Evolutionary conservation across 2,329 filamentous ascomycete genomes (phyloP).

Genomic region (Penicillium sp.): DNA sequence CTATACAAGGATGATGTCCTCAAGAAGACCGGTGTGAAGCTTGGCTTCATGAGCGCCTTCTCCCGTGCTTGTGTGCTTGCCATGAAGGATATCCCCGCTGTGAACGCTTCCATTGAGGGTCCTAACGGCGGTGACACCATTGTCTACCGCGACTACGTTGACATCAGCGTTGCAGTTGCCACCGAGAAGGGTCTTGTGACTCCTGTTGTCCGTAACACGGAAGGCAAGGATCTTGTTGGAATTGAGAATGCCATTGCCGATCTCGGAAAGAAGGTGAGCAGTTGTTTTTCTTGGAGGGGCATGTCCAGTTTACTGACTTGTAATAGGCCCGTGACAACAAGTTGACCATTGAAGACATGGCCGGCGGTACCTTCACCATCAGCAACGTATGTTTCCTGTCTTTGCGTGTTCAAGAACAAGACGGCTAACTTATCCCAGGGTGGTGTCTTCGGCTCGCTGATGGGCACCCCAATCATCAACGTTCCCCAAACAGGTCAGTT

Average conservation of each 20-base stretch:
- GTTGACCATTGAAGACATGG: slow-evolving; percentile 98
- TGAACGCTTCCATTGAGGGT: slow-evolving; percentile 96
- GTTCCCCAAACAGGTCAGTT: slow-evolving; percentile 72
- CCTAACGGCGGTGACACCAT: slow-evolving; percentile 94
- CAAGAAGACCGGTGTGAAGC: slow-evolving; percentile 94
- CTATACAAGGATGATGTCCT: slow-evolving; percentile 94
- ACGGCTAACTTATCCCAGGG: slow-evolving; percentile 46
- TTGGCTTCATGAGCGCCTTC: slow-evolving; percentile 99
- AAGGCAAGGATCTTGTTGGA: slow-evolving; percentile 78
- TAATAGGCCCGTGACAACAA: slow-evolving; percentile 84
- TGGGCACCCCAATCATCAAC: slow-evolving; percentile 99
- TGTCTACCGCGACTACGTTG: slow-evolving; percentile 96
- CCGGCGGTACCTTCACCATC: slow-evolving; percentile 96
- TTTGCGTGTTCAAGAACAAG: neutral
- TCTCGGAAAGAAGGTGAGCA: slow-evolving; percentile 81
- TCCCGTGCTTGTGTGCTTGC: slow-evolving; percentile 84
- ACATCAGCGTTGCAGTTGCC: slow-evolving; percentile 94
- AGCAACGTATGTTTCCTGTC: slow-evolving; percentile 62
- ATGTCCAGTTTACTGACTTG: slow-evolving; percentile 10
- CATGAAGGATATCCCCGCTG: slow-evolving; percentile 89
- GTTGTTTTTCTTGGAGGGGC: neutral
- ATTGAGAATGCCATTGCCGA: slow-evolving; percentile 92
- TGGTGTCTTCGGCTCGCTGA: slow-evolving; percentile 92
- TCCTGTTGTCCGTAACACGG: slow-evolving; percentile 90
- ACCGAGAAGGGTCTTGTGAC: slow-evolving; percentile 97